Base-by-base conservation (phyloP, 805 yeast species). In the Komagataella populi region DNA sequence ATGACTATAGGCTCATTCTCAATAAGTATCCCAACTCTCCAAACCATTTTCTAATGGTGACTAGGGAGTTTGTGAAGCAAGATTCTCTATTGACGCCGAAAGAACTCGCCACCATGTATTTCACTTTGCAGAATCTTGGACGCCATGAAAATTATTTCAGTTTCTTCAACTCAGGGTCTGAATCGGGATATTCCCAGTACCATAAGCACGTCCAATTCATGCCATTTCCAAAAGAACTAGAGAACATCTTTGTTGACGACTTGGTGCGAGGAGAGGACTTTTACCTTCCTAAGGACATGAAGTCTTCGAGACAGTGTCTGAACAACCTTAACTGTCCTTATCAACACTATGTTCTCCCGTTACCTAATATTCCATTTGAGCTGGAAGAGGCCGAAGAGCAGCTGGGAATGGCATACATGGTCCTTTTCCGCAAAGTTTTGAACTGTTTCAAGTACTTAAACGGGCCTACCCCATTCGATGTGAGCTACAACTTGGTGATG, bases 151-250 rank as follows among this genome's bases (percentile, higher is more conserved):
- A 77, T 52, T 83, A 86, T 73, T 72, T 90, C 63, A 89, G 89
- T 0, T 91, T 91, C 65, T 91, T 80, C 74, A 91, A 91, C 65
- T 81, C 87, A 61, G 99, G 99, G 6, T 80, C 81, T 17, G 74
- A 80, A 57, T 80, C 95, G 55, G 99, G 98, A 1, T 96, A 96
- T n/a, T 88, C 96, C 0, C 93, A 89, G 60, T 83, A 86, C 48
- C 99, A 91, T 69, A 88, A 87, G 63, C 99, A 91, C 67, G 66
- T 93, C 55, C 99, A 93, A 67, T 81, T 90, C 66, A 70, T 91
- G 75, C 72, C 80, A 47, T 69, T 86, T 47, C 95, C 96, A 1
- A 63, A 68, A 6, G 68, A 71, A 20, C 22, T 45, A 14, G 24
- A 45, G 7, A 18, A 18, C n/a, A 23, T 18, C 23, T 20, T 20